These are phyloP conservation scores for Phyllosticta citriasiana DNA, from an alignment of 2,329 filamentous ascomycete species.

Conservation along the genomic window DNA sequence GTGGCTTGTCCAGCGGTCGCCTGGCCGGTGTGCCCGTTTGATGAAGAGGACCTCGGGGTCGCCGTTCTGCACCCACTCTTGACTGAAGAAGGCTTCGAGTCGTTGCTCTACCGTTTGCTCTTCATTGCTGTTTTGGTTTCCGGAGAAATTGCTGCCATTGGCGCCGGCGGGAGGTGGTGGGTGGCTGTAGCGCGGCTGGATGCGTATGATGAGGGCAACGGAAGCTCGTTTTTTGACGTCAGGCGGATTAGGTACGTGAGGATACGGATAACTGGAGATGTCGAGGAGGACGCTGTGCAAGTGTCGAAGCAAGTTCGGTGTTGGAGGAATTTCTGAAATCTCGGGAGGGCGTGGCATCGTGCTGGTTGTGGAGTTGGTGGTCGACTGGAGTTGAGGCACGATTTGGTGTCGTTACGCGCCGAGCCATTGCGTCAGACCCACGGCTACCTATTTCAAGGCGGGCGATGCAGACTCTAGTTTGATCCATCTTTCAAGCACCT, in stretches of 20 bases:
- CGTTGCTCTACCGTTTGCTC: constrained; percentile 28
- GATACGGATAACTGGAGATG: constrained; percentile 37
- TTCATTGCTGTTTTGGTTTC: neutral
- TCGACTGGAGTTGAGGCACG: neutral
- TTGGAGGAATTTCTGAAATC: constrained; percentile 2
- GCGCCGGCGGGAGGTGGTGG: constrained; percentile 32
- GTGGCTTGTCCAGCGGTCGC: constrained; percentile 61
- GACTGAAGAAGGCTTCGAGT: constrained; percentile 50
- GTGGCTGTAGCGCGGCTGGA: constrained; percentile 48
- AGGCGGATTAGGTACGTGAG: constrained; percentile 39
- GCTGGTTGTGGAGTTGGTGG: neutral
- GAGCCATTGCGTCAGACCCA: neutral
- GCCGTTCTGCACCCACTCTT: constrained; percentile 55
- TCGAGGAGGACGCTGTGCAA: constrained; percentile 33
- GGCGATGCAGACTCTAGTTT: no score
- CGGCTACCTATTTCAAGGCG: neutral
- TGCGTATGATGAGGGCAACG: constrained; percentile 54
- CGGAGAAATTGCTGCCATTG: neutral
- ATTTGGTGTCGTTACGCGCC: neutral
- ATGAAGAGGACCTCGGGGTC: constrained; percentile 63
- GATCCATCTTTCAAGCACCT: no score
- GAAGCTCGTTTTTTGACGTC: constrained; percentile 51
- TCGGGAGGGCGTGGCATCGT: constrained; percentile 3
- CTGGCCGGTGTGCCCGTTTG: constrained; percentile 53
- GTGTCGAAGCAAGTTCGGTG: constrained; percentile 24